Base-by-base conservation (phyloP, 495 filamentous ascomycete genomes). In the Penicillium ochrochloron region DNA sequence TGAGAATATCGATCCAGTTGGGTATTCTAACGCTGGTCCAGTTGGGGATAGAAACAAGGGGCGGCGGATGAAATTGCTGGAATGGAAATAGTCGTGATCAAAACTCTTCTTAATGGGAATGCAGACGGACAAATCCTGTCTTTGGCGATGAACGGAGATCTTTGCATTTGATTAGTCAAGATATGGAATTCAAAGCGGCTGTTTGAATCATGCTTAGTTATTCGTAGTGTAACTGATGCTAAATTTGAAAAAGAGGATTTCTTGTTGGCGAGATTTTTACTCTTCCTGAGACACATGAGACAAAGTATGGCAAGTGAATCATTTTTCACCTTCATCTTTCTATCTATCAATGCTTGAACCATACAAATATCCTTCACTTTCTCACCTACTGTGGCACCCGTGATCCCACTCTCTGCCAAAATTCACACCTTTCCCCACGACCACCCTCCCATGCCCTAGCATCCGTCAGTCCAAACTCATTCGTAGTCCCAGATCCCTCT, bases 1-100 rank as follows among this genome's bases (percentile, higher is more conserved):
- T 34, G 51, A 54, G 15, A 54, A 54, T 34, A 29, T 54, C n/a
- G 51, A 54, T 34, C 15, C 31, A 10, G 51, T 54, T 54, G 51
- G 51, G 15, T 54, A 33, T 54, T 54, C 27, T 29, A 54, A 54
- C 31, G 19, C 23, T 48, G 44, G 44, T 48, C 44, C 44, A 25
- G 44, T 5, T 6, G 44, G 44, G 19, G 19, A 11, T 23, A 10
- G 2, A 12, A 12, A 23, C 21, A 48, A 48, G 9, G 8, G 10
- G 7, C 21, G 12, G 4, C 0, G 2, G 19, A 48, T 25, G 10
- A 23, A 23, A 48, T 48, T 48, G 8, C 12, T 48, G 10, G 10
- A 48, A 25, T 48, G 44, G 44, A 48, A 11, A 21, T 48, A 19
- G 10, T 48, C 44, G 21, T 48, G 44, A 48, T 11, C 5, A 48